Evolutionary conservation across 148 eudicot genomes (phyloP).

Genomic region (Cornus kousa): DNA sequence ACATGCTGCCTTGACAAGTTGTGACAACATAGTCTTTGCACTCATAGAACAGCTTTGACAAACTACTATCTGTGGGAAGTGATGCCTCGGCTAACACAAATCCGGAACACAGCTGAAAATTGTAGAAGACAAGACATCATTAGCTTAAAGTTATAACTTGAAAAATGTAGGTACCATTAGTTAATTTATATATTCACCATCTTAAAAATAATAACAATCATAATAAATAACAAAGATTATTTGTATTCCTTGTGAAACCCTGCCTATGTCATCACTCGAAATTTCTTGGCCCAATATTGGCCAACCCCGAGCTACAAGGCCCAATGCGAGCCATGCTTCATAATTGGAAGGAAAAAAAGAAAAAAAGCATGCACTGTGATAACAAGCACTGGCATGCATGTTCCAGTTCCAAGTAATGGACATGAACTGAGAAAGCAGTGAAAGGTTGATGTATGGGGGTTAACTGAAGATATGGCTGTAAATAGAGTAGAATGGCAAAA

Average conservation of each 20-base stretch:
- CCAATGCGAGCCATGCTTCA: too few species aligned
- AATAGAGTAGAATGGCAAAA: background rate
- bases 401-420: too few species aligned
- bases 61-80: constrained; percentile 45
- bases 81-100: constrained; percentile 72
- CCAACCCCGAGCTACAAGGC: too few species aligned
- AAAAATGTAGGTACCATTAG: background rate
- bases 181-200: background rate
- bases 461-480: background rate
- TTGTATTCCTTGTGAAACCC: background rate
- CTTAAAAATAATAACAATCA: background rate
- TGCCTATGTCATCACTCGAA: background rate
- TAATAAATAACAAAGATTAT: background rate
- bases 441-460: too few species aligned
- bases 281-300: too few species aligned
- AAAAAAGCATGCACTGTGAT: too few species aligned
- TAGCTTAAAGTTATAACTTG: background rate
- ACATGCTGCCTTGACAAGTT: constrained; percentile 60
- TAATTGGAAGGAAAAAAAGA: too few species aligned
- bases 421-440: too few species aligned
- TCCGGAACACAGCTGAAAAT: constrained; percentile 79
- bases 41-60: constrained; percentile 66
- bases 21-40: constrained; percentile 76
- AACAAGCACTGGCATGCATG: too few species aligned
- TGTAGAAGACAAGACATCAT: constrained; percentile 6